These are phyloP conservation scores for Carex littledalei DNA, from an alignment of 176 grass and related monocot species.

Conservation along the genomic window DNA sequence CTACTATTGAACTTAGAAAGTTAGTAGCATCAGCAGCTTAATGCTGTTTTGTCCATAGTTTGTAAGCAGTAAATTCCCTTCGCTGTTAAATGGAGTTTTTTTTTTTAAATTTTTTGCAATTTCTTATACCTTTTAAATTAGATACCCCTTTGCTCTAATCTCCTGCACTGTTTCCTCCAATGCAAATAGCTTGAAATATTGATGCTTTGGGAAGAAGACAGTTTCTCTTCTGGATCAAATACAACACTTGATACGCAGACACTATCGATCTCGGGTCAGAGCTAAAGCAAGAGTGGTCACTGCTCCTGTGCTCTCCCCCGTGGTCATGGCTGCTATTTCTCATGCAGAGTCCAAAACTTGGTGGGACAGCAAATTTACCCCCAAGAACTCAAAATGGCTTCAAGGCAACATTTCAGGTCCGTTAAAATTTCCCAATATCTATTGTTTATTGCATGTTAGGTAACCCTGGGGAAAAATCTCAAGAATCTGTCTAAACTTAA, in stretches of 20 bases:
- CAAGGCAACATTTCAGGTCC: conserved; percentile 18
- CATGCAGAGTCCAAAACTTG: background rate
- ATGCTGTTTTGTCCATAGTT: background rate
- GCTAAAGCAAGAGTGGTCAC: background rate
- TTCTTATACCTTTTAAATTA: background rate
- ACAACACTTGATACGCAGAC: background rate
- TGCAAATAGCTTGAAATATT: background rate
- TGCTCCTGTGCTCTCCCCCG: conserved; percentile 13
- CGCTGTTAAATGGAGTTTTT: background rate
- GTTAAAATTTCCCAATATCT: background rate
- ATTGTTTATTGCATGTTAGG: background rate
- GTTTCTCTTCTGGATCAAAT: conserved; percentile 20
- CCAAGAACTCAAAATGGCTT: conserved; percentile 26
- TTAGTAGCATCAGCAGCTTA: background rate
- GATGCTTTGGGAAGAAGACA: conserved; percentile 10
- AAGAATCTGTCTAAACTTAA: background rate
- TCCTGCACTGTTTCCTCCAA: background rate
- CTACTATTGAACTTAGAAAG: background rate
- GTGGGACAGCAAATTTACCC: conserved; percentile 6
- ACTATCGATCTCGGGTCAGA: background rate
- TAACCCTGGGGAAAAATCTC: background rate
- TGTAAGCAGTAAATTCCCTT: background rate
- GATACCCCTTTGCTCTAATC: background rate
- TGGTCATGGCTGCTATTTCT: conserved; percentile 25
- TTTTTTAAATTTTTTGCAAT: background rate